These are phyloP conservation scores for Xanthoconium separans DNA, from an alignment of 1,284 basidiomycete species.

Conservation along the genomic window DNA sequence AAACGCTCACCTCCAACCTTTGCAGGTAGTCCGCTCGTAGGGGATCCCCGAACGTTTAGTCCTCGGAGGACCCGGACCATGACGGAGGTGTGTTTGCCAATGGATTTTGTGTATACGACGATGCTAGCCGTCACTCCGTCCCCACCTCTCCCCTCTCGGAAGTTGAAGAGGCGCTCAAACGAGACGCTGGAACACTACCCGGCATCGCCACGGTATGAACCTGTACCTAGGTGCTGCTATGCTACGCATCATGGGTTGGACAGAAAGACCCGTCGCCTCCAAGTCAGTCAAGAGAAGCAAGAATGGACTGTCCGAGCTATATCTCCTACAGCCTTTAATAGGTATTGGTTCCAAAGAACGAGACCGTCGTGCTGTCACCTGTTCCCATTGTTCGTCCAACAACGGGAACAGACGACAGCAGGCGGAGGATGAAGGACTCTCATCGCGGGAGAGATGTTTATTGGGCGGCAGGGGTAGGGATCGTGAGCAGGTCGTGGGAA, in stretches of 20 bases:
- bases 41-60: too few relatives aligned
- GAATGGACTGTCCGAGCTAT: constrained; percentile 67
- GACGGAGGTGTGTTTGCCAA: too few relatives aligned
- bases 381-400: too few relatives aligned
- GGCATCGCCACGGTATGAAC: constrained; percentile 78
- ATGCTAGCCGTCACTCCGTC: constrained; percentile 21
- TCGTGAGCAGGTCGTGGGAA: too few relatives aligned
- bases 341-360: constrained; percentile 91
- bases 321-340: constrained; percentile 80
- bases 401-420: constrained; percentile 32
- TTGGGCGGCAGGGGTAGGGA: too few relatives aligned
- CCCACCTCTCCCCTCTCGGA: constrained; percentile 64
- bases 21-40: too few relatives aligned
- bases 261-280: constrained; percentile 76
- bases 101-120: too few relatives aligned
- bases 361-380: too few relatives aligned
- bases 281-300: constrained; percentile 44
- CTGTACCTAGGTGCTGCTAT: constrained; percentile 92
- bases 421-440: constrained; percentile 13
- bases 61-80: too few relatives aligned
- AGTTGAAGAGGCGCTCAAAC: constrained; percentile 74
- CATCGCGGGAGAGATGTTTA: too few relatives aligned
- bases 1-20: too few relatives aligned
- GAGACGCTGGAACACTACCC: constrained; percentile 79
- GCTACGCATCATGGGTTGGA: constrained; percentile 97